A percentile compares a stretch with the other conserved stretches of the same genome.
Conservation (phyloP, 2,329 filamentous ascomycete species). For the Beauveria sp. region DNA sequence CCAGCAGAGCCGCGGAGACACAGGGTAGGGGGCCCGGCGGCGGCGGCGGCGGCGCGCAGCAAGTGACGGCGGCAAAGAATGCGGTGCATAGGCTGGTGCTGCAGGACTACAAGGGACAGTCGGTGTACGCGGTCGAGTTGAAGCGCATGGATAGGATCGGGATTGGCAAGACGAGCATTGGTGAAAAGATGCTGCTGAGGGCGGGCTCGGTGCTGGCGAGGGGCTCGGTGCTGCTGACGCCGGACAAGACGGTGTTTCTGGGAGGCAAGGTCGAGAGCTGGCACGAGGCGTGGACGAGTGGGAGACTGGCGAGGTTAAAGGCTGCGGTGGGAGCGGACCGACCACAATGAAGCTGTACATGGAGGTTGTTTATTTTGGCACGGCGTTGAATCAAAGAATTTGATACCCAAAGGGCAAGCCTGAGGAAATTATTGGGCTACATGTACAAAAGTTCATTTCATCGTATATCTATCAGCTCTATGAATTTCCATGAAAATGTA, state of each 20-base stretch:
- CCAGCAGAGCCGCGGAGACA: neutral
- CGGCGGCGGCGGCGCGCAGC: conserved; percentile 4
- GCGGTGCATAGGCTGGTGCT: conserved; percentile 74
- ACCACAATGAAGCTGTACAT: neutral
- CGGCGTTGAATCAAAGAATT: neutral
- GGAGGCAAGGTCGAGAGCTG: conserved; percentile 80
- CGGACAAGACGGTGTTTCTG: conserved; percentile 59
- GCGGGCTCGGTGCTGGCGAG: conserved; percentile 59
- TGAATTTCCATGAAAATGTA: neutral
- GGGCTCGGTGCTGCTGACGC: conserved; percentile 72
- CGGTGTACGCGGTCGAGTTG: conserved; percentile 67
- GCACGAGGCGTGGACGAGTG: conserved; percentile 70
- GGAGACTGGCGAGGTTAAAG: conserved; percentile 61
- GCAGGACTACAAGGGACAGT: conserved; percentile 68
- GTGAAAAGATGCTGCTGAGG: conserved; percentile 70
- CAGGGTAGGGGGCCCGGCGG: conserved; percentile 24
- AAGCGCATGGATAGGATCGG: conserved; percentile 56
- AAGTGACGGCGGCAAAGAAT: conserved; percentile 21
- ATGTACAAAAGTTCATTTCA: neutral
- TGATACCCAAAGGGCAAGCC: neutral
- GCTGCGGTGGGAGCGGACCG: conserved; percentile 41
- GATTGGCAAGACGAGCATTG: conserved; percentile 60
- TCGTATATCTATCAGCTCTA: neutral
- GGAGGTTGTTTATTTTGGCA: neutral
- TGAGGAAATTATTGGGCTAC: neutral